Evolutionary conservation across 2,329 filamentous ascomycete genomes (phyloP), one percentile per base, ranked within the genome.

Genomic region (Fusarium armeniacum): DNA sequence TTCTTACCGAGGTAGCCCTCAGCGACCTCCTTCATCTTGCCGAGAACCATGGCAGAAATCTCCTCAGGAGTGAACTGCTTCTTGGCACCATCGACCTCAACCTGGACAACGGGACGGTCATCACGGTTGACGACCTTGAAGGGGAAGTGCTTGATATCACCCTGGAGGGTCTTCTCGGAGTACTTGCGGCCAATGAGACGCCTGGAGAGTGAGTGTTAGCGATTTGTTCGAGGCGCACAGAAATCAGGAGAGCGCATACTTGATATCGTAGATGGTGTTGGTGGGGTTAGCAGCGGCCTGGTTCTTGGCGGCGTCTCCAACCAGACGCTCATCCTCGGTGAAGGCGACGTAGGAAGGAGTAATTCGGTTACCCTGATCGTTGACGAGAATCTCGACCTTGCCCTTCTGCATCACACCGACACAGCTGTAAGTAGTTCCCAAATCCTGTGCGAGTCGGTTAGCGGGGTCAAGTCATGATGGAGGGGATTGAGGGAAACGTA

Each of bases 261-360:
- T 96, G 83, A 94, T 85, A 78, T 95, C 92, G 78, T 86, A 95
- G 79, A 95, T 87, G 55, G 92, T 95, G 78, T 90, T 89, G 75
- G 78, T 83, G 46, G 92, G 93, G 87, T 95, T 95, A 59, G 89
- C 83, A 69, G 92, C 90, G 78, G 92, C 94, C 87, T 97, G 94
- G 85, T 97, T 97, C 91, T 97, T 97, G 78, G 94, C 94, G 78
- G 96, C 93, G 83, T 99, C 96, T 87, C 96, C 96, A 75, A 99
- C 94, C 74, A 99, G 87, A 80, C 96, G 91, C 84, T 98, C 96
- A 71, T 98, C 94, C 77, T 98, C 94, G 82, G 94, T 98, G 83
- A 97, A 97, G 78, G 93, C 94, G 80, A 97, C 94, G 83, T 96
- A 97, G 71, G 93, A 97, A 58, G 94, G 94, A 76, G 94, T 97